These are phyloP conservation scores for Aspergillus candidus DNA, from an alignment of 2,329 filamentous ascomycete species.

Conservation along the genomic window DNA sequence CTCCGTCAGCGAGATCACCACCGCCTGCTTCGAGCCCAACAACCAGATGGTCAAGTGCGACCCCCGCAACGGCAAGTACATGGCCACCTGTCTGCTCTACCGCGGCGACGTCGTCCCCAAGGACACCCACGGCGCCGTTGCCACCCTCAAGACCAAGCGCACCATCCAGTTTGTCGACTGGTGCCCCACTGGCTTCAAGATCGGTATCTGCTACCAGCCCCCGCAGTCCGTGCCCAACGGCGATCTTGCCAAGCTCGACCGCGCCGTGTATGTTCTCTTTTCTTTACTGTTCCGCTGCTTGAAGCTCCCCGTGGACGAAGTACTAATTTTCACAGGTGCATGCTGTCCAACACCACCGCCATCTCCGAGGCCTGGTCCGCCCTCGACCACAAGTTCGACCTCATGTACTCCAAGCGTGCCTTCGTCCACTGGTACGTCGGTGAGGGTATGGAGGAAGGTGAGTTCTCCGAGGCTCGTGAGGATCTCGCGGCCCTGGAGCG, in stretches of 20 bases:
- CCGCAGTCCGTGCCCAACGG: slow-evolving; percentile 94
- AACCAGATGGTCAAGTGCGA: slow-evolving; percentile 99
- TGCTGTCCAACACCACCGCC: slow-evolving; percentile 90
- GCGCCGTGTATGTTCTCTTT: slow-evolving; percentile 72
- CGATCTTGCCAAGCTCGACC: slow-evolving; percentile 95
- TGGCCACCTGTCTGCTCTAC: slow-evolving; percentile 97
- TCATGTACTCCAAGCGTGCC: slow-evolving; percentile 99
- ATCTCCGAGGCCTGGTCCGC: slow-evolving; percentile 98
- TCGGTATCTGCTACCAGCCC: slow-evolving; percentile 99
- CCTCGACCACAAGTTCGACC: slow-evolving; percentile 95
- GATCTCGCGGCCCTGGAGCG: slow-evolving; percentile 96
- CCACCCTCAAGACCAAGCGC: slow-evolving; percentile 97
- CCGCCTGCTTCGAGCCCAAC: slow-evolving; percentile 98
- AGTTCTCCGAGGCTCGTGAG: slow-evolving; percentile 98
- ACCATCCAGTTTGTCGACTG: slow-evolving; percentile 99
- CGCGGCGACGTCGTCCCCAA: slow-evolving; percentile 97
- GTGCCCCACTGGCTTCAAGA: slow-evolving; percentile 99
- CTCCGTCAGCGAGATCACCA: slow-evolving; percentile 96
- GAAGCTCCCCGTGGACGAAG: no score
- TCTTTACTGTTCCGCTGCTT: no score
- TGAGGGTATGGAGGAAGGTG: slow-evolving; percentile 99
- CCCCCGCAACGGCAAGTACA: slow-evolving; percentile 98
- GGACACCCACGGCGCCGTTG: slow-evolving; percentile 86
- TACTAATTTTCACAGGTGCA: slow-evolving; percentile 59
- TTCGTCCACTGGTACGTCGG: slow-evolving; percentile 99